Evolutionary conservation across 352 stramenopile genomes (phyloP).

Genomic region (Phytophthora rubi): DNA sequence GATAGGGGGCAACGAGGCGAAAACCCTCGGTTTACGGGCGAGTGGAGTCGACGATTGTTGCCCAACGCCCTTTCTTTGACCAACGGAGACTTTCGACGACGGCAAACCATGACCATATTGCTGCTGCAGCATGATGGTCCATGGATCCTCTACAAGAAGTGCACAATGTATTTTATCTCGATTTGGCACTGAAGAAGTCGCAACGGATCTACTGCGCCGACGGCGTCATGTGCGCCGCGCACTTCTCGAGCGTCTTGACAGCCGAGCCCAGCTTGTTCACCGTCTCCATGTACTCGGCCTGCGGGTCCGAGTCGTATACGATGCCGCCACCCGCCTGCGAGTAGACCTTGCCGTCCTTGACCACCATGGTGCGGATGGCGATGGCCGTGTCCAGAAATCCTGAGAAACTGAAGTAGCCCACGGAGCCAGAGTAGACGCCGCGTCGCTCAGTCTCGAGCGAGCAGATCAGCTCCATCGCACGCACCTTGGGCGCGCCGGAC

Average conservation of each 20-base stretch:
- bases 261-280: conserved; percentile 89
- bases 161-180: background rate
- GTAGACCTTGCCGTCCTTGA: conserved; percentile 84
- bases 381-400: conserved; percentile 90
- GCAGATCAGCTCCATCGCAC: conserved; percentile 91
- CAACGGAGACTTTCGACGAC: background rate
- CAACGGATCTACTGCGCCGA: conserved; percentile 27
- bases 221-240: conserved; percentile 50
- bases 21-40: background rate
- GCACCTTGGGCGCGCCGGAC: conserved; percentile 89
- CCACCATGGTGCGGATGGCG: conserved; percentile 88
- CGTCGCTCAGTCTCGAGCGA: conserved; percentile 82
- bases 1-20: background rate
- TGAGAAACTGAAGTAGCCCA: conserved; percentile 90
- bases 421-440: conserved; percentile 86
- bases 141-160: background rate
- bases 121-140: too few species aligned
- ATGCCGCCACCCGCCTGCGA: conserved; percentile 88
- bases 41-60: background rate
- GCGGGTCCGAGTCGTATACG: conserved; percentile 89
- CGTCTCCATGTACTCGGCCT: conserved; percentile 89
- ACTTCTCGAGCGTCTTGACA: conserved; percentile 88
- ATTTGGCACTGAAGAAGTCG: background rate
- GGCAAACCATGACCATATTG: too few species aligned
- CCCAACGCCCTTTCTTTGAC: background rate